Percentiles rank a stretch among this genome's conserved stretches.
phyloP scores from a whole-genome alignment of 202 grass and related monocot genomes.

The Setaria viridis region DNA sequence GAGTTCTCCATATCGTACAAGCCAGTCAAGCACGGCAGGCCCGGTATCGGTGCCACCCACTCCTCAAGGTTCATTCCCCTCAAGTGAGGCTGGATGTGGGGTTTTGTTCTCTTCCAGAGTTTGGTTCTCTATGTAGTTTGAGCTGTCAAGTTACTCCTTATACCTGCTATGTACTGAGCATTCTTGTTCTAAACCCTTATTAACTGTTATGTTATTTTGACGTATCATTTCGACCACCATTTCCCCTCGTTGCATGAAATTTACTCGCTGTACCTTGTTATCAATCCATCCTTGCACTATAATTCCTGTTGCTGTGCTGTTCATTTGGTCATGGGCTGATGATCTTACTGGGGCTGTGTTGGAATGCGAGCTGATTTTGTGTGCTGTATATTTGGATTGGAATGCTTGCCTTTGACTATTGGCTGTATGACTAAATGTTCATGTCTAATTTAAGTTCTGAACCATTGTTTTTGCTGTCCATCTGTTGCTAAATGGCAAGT shows the following conservation, averaged over 20 bases:
- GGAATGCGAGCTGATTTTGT: background rate
- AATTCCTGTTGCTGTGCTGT: background rate
- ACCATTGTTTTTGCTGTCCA: background rate
- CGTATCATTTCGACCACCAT: background rate
- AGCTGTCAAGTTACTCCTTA: background rate
- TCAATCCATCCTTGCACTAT: background rate
- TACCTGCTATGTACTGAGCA: conserved; percentile 10
- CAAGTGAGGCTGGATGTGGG: conserved; percentile 60
- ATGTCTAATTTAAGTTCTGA: background rate
- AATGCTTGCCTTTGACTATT: background rate
- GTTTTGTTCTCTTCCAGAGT: background rate
- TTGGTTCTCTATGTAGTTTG: conserved; percentile 29
- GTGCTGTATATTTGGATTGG: background rate
- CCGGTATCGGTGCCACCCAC: conserved; percentile 95
- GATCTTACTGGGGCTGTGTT: too few species aligned
- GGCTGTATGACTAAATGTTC: background rate
- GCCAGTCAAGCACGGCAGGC: conserved; percentile 98
- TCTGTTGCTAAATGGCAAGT: background rate
- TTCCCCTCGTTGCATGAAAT: background rate
- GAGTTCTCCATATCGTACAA: conserved; percentile 99
- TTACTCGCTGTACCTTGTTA: background rate
- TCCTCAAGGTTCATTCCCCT: conserved; percentile 96
- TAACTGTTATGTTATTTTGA: conserved; percentile 46
- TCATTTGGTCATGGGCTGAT: background rate
- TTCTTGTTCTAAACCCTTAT: conserved; percentile 1